Base-by-base conservation (phyloP, 352 stramenopile genomes). In the Elongisporangium prolatum region DNA sequence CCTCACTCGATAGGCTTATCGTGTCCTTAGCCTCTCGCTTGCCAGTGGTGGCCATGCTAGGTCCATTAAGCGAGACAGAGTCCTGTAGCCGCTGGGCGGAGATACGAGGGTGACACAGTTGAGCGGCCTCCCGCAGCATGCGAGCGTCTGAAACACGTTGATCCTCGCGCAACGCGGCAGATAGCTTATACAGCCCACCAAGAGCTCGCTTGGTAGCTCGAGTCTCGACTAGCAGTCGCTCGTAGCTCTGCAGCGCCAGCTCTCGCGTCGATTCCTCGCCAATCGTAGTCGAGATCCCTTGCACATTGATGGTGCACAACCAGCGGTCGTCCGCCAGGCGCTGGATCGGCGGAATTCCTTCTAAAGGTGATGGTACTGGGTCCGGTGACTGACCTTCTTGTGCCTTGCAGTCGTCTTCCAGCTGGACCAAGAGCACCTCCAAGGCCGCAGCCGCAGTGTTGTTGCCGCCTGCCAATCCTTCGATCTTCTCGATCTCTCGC, bases 291-390 rank as follows among this genome's bases (percentile, higher is more conserved):
- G 67, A 56, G 18, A 75, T 63, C 16, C 74, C 66, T 10, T 64
- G 56, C 52, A 89, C 25, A 37, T 75, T 73, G 48, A 91, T 21
- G 61, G 84, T 88, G 37, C 67, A 84, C 5, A 71, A 65, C 82
- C 80, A 91, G 10, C 44, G 64, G 16, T 54, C 54, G 1, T 68
- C 47, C 2, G 50, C 34, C 6, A 50, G 18, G 25, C 20, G 20
- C 10, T 57, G 21, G 48, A 50, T 34, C 64, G 3, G 54, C 64
- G 17, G 56, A 53, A 34, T 71, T 64, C 28, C 56, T 64, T 6
- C 54, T 47, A 21, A 68, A 22, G 16, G 52, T 66, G 61, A 69
- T 1, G 22, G 21, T 14, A 16, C 58, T 59, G 20, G 54, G 52
- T 56, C 57, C 59, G 21, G 38, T 66, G 51, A 3, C 1, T 50